A percentile compares a stretch with the other conserved stretches of the same genome.
Evolutionary conservation across 2,329 filamentous ascomycete genomes (phyloP).

Genomic region (Metarhizium brunneum): DNA sequence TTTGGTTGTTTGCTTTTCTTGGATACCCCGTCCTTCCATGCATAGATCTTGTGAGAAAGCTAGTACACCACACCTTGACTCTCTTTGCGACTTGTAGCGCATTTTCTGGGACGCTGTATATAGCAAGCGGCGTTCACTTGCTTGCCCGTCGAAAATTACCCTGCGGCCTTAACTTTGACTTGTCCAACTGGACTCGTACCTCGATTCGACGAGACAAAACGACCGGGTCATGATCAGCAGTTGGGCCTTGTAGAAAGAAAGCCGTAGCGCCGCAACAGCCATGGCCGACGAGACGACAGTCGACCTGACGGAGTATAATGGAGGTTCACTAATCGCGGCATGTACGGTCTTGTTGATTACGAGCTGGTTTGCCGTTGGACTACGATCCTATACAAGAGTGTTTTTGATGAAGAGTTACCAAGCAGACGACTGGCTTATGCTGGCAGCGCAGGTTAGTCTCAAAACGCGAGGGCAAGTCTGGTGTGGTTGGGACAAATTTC

Average conservation of each 20-base stretch:
- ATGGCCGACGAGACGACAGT: conserved; percentile 21
- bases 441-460: conserved; percentile 33
- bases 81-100: not conserved
- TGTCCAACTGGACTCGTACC: not conserved
- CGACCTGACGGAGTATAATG: conserved; percentile 30
- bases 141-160: no score
- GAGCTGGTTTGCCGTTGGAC: conserved; percentile 31
- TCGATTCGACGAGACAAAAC: not conserved
- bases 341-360: conserved; percentile 27
- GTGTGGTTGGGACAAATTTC: no score
- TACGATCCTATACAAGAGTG: conserved; percentile 35
- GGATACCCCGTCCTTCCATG: not conserved
- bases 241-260: not conserved
- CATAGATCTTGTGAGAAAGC: not conserved
- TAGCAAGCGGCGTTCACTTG: not conserved
- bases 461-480: not conserved
- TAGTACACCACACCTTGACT: not conserved
- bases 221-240: conserved; percentile 1
- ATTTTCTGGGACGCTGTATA: not conserved
- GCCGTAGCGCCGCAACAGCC: not conserved
- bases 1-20: not conserved
- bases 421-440: conserved; percentile 46
- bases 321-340: conserved; percentile 25
- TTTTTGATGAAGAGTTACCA: conserved; percentile 35
- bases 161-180: not conserved